These are phyloP conservation scores for Phytophthora fragariaefolia DNA, from an alignment of 352 stramenopile species.

Conservation along the genomic window DNA sequence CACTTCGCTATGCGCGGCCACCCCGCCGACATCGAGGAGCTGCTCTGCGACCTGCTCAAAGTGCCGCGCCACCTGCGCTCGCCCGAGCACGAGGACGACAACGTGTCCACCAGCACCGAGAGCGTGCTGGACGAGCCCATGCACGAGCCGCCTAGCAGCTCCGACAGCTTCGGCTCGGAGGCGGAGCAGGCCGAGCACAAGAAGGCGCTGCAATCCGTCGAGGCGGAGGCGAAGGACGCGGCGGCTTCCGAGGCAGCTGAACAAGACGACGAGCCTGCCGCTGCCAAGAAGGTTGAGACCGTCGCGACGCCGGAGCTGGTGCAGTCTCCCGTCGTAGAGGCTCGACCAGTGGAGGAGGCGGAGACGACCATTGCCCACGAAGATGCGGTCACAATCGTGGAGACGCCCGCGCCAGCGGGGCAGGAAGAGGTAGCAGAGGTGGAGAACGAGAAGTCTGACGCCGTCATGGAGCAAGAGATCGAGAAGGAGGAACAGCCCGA, in stretches of 20 bases:
- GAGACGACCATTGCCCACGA: constrained; percentile 13
- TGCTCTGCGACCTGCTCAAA: constrained; percentile 68
- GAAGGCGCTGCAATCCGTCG: constrained; percentile 8
- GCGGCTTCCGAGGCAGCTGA: background rate
- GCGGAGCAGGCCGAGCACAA: constrained; percentile 11
- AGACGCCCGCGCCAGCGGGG: constrained; percentile 9
- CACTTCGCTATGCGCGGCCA: constrained; percentile 41
- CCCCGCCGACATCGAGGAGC: constrained; percentile 39
- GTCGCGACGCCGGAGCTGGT: constrained; percentile 8
- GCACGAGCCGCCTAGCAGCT: constrained; percentile 21
- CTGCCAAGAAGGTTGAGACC: constrained; percentile 18
- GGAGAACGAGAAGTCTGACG: background rate
- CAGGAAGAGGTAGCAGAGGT: constrained; percentile 4
- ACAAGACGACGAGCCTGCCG: background rate
- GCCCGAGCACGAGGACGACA: constrained; percentile 35
- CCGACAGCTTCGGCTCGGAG: constrained; percentile 11
- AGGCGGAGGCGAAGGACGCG: background rate
- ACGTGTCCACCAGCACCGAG: constrained; percentile 46
- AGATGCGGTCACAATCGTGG: constrained; percentile 20
- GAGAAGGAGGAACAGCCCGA: constrained; percentile 17
- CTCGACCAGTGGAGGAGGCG: constrained; percentile 8
- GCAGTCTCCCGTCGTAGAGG: constrained; percentile 17
- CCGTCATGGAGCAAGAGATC: background rate
- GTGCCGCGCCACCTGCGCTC: constrained; percentile 49
- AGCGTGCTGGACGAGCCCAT: constrained; percentile 41